Evolutionary conservation across 2,329 filamentous ascomycete genomes (phyloP), one percentile per base, ranked within the genome.

Genomic region (Arachnomyces sp.): DNA sequence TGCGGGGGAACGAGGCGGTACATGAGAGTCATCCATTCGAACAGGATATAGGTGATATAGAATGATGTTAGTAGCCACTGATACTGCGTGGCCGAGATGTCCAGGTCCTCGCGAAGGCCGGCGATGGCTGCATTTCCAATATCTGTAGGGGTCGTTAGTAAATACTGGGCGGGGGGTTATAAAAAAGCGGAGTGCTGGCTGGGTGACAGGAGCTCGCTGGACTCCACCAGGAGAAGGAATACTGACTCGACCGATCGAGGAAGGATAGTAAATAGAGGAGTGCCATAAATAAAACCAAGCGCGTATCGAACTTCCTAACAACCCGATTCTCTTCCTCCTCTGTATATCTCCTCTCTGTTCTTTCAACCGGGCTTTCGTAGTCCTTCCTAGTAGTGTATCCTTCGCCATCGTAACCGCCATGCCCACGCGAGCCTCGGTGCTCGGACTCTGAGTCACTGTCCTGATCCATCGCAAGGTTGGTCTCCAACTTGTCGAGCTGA

Each of bases 201-300:
- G 9, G 5, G 20, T 9, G 9, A 25, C 9, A 9, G 20, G 9
- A 25, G n/a, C 7, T 25, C n/a, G 14, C 4, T 18, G 7, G 18
- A n/a, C n/a, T n/a, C n/a, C n/a, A n/a, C n/a, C n/a, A n/a, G n/a
- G 14, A 17, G 34, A 34, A 18, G 11, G 34, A 42, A 16, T 42
- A 66, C 72, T 46, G 68, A 88, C 85, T 94, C 13, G 84, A 89
- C 49, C 88, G 74, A 60, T 94, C 88, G 49, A 94, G 64, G 57
- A 94, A 94, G 47, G 81, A 83, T 46, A 94, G 68, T 70, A 93
- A 75, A 58, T 92, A 95, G 9, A 94, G 71, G 43, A 90, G 59
- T 8, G 85, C 83, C 47, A 94, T 73, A 57, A 94, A 93, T 1
- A 84, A 59, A 4, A 94, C 85, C 39, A 95, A 72, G 48, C 74